Conservation (phyloP, 345 rosid genomes). For the Theobroma cacao region DNA sequence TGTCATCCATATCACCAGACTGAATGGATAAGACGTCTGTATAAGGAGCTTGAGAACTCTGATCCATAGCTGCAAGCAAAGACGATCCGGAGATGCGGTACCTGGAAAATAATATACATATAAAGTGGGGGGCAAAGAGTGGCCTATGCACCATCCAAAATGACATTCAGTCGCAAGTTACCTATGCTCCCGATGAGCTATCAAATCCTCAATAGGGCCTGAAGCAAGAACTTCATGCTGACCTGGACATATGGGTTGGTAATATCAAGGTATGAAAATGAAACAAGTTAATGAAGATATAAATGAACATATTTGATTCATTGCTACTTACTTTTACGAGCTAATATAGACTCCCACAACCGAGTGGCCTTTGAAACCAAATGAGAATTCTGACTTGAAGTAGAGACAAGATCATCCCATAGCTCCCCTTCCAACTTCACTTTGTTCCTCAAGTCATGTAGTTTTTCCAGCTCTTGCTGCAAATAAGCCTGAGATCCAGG, state of each 20-base stretch:
- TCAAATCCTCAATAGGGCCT: conserved; percentile 97
- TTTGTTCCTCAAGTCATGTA: conserved; percentile 90
- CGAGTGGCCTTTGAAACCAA: conserved; percentile 89
- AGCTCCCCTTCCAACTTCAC: conserved; percentile 96
- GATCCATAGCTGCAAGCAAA: conserved; percentile 96
- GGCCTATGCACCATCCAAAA: background rate
- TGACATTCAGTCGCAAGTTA: conserved; percentile 23
- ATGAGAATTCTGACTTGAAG: conserved; percentile 95
- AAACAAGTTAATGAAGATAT: background rate
- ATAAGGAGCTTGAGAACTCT: conserved; percentile 83
- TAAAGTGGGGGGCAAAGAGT: conserved; percentile 18
- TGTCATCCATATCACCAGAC: conserved; percentile 63
- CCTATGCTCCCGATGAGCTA: conserved; percentile 99
- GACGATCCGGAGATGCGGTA: conserved; percentile 98
- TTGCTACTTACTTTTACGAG: conserved; percentile 73
- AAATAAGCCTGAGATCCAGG: conserved; percentile 78
- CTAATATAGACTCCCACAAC: conserved; percentile 90
- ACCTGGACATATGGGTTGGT: conserved; percentile 41
- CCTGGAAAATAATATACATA: conserved; percentile 43
- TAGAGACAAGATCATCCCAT: conserved; percentile 98
- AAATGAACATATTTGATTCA: background rate
- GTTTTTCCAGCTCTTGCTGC: conserved; percentile 98
- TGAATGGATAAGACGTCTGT: conserved; percentile 58
- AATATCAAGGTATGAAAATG: background rate
- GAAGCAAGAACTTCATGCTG: conserved; percentile 99